Evolutionary conservation across 140 eudicot species (phyloP).

Genomic region (Ambrosia hybrid): DNA sequence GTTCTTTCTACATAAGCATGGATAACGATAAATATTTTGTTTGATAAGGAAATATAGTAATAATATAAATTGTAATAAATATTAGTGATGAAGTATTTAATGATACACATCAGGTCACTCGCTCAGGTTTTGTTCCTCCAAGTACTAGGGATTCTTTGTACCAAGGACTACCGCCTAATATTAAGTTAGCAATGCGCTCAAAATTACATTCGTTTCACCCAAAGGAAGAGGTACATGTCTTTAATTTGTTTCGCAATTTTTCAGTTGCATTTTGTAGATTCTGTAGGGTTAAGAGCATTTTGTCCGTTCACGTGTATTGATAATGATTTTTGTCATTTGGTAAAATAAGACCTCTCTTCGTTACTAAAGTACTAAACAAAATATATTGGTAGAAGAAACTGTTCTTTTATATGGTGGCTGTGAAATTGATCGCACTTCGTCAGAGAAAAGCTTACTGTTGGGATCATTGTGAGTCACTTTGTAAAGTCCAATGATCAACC

Average conservation of each 20-base stretch:
- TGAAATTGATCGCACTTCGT: too few species aligned
- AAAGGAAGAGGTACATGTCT: constrained; percentile 69
- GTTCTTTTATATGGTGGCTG: too few species aligned
- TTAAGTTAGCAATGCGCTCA: constrained; percentile 76
- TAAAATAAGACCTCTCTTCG: not conserved
- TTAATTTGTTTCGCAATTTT: too few species aligned
- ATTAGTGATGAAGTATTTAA: constrained; percentile 14
- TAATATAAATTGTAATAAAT: not conserved
- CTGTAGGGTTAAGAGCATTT: too few species aligned
- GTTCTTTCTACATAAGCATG: not conserved
- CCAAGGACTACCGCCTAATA: constrained; percentile 90
- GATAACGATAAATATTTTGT: not conserved
- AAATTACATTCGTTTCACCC: constrained; percentile 66
- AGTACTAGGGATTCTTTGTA: constrained; percentile 89
- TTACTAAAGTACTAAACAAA: not conserved
- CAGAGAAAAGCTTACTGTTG: too few species aligned
- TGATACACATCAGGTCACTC: constrained; percentile 64
- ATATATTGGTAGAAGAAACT: not conserved
- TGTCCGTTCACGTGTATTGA: too few species aligned
- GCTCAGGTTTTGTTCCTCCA: constrained; percentile 87
- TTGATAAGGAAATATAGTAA: not conserved
- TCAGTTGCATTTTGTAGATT: too few species aligned
- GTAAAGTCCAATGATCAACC: too few species aligned
- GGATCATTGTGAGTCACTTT: too few species aligned
- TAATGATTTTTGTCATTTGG: not conserved